Percentiles rank a stretch among this genome's conserved stretches.
These are phyloP conservation scores for Scheffersomyces titani DNA, from an alignment of 1,139 yeast genomes.

Conservation along the genomic window DNA sequence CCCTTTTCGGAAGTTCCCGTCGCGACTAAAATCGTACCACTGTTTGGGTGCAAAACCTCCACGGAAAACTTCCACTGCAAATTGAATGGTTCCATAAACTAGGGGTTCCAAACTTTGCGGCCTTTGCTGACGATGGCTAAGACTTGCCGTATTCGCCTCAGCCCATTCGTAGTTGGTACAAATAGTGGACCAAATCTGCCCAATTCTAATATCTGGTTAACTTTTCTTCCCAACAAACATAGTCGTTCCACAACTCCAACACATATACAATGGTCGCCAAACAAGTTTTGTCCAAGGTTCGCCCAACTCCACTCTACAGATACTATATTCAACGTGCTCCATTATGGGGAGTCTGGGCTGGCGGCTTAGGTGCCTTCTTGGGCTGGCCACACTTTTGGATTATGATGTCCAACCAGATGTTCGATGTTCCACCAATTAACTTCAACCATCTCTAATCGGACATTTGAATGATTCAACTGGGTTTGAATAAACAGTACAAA, in stretches of 20 bases:
- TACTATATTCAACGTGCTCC: constrained; percentile 36
- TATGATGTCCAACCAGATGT: constrained; percentile 21
- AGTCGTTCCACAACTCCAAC: background rate
- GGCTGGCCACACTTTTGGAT: constrained; percentile 41
- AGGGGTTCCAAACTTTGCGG: background rate
- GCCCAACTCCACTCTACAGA: constrained; percentile 21
- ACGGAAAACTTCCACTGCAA: background rate
- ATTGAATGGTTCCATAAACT: background rate
- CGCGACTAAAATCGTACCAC: background rate
- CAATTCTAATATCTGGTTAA: background rate
- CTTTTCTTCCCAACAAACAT: background rate
- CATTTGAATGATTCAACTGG: background rate
- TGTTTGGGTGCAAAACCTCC: background rate
- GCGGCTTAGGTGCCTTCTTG: constrained; percentile 31
- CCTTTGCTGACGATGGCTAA: background rate
- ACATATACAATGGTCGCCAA: background rate
- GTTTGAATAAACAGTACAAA: background rate
- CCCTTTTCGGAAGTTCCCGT: background rate
- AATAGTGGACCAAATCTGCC: background rate
- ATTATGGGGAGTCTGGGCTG: constrained; percentile 31
- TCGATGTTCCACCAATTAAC: constrained; percentile 32
- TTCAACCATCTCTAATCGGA: background rate
- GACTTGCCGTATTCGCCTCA: background rate
- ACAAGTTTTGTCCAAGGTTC: background rate
- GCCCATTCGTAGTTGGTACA: background rate